Evolutionary conservation across 306 rosid genomes (phyloP).

Genomic region (Rosa rugosa): DNA sequence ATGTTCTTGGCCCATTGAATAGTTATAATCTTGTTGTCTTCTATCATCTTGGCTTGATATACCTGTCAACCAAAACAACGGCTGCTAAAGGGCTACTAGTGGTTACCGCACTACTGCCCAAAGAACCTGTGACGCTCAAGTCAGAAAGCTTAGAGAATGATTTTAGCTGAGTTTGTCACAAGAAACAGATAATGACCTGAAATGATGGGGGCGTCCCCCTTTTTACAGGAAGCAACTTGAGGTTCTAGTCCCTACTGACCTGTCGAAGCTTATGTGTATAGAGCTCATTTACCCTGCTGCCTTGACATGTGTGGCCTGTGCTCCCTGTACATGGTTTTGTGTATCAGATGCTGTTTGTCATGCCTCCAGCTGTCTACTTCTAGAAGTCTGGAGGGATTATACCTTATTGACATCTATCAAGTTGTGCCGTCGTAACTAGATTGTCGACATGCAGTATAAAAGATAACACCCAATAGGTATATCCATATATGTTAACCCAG

Average conservation of each 20-base stretch:
- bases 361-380: neutral
- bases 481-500: neutral
- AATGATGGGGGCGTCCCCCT: neutral
- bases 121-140: neutral
- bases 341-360: neutral
- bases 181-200: neutral
- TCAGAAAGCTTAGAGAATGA: neutral
- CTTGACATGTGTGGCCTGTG: neutral
- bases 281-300: neutral
- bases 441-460: neutral
- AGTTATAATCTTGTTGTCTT: neutral
- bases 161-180: neutral
- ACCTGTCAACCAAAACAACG: neutral
- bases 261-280: neutral
- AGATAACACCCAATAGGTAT: neutral
- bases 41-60: neutral
- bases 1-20: neutral
- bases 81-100: neutral
- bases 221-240: neutral
- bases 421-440: neutral
- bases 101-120: neutral
- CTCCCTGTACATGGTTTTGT: neutral
- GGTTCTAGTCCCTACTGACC: neutral
- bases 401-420: neutral
- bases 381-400: neutral